These are phyloP conservation scores for Plasmodium knowlesi DNA, from an alignment of 169 alveolate genomes.

Conservation along the genomic window DNA sequence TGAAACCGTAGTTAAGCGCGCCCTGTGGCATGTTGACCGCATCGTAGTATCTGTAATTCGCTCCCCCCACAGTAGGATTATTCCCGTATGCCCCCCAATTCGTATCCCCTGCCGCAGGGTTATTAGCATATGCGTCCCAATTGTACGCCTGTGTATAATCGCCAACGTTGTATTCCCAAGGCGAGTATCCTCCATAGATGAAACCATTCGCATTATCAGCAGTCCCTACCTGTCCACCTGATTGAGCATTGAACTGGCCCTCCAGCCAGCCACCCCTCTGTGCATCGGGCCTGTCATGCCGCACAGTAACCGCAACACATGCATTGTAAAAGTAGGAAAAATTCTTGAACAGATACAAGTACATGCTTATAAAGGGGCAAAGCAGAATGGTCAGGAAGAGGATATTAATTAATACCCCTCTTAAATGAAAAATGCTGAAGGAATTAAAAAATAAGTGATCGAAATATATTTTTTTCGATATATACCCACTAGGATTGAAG, in stretches of 20 bases:
- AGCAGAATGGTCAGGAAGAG: slow-evolving; percentile 11
- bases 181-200: not conserved
- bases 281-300: not conserved
- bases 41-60: not conserved
- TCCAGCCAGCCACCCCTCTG: not conserved
- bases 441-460: slow-evolving; percentile 69
- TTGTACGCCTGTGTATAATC: not conserved
- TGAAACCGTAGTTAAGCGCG: not conserved
- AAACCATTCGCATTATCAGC: not conserved
- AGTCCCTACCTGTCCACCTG: not conserved
- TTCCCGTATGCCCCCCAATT: not conserved
- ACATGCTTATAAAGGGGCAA: slow-evolving; percentile 12
- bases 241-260: not conserved
- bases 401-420: slow-evolving; percentile 43
- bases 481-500: slow-evolving; percentile 46
- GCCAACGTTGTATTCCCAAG: not conserved
- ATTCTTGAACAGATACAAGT: slow-evolving; percentile 17
- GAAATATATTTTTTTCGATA: slow-evolving; percentile 54
- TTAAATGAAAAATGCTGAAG: slow-evolving; percentile 35
- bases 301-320: not conserved
- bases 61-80: not conserved
- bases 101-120: not conserved
- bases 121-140: not conserved
- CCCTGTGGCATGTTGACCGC: not conserved
- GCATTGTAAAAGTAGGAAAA: slow-evolving; percentile 27